These are phyloP conservation scores for Apophysomyces ossiformis DNA, from an alignment of 371 early-diverging fungal genomes.

Conservation along the genomic window DNA sequence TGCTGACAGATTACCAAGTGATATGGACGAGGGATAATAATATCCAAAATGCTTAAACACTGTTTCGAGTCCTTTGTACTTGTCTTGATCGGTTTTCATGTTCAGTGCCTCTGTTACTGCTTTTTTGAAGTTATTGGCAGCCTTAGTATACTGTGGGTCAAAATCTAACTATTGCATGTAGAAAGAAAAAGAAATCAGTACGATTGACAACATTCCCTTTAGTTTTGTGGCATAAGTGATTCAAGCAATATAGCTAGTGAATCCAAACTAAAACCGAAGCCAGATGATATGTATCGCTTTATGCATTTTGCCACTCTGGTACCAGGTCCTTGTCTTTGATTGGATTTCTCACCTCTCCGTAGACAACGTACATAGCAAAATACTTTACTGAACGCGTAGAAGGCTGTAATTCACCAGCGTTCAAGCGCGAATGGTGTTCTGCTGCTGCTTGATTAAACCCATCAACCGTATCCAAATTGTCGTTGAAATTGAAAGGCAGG, in stretches of 20 bases:
- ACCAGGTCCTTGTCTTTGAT: too few relatives aligned
- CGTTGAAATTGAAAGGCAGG: not conserved
- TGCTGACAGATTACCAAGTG: not conserved
- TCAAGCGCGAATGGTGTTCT: not conserved
- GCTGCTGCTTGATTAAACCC: not conserved
- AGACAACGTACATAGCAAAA: not conserved
- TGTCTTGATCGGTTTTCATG: not conserved
- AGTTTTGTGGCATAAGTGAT: too few relatives aligned
- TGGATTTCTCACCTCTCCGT: not conserved
- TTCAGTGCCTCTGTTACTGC: not conserved
- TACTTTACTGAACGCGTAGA: not conserved
- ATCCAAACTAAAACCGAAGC: too few relatives aligned
- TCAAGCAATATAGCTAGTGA: too few relatives aligned
- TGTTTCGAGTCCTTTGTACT: not conserved
- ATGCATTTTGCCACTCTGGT: not conserved
- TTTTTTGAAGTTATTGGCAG: not conserved
- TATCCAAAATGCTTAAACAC: constrained; percentile 3
- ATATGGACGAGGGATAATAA: not conserved
- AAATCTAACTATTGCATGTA: not conserved
- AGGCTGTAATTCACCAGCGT: not conserved
- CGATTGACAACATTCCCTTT: too few relatives aligned
- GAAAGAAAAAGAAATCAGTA: too few relatives aligned
- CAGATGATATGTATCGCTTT: not conserved
- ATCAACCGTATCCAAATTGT: not conserved
- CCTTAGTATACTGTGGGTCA: not conserved